phyloP scores from a whole-genome alignment of 2,329 filamentous ascomycete genomes.

The Ascochyta viciae-villosae region DNA sequence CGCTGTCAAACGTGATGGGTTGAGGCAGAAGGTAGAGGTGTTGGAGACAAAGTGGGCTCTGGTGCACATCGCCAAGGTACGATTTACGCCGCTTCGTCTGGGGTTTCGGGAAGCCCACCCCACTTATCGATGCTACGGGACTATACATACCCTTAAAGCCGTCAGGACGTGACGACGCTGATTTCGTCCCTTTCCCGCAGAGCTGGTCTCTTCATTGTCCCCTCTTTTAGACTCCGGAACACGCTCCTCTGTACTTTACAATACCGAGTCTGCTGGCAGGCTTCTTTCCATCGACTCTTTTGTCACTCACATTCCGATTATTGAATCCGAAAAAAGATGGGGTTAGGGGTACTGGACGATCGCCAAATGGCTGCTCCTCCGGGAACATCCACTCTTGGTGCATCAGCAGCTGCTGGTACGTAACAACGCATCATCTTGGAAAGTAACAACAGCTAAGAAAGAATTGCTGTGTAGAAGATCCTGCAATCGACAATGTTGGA shows the following conservation, averaged over 20 bases:
- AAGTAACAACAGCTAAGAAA: background rate
- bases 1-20: background rate
- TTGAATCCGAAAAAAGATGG: constrained; percentile 27
- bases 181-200: background rate
- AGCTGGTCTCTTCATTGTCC: background rate
- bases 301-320: background rate
- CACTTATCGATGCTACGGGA: background rate
- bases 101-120: constrained; percentile 7
- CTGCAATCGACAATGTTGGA: constrained; percentile 23
- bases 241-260: background rate
- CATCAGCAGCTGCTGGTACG: background rate
- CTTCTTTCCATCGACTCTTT: constrained; percentile 3
- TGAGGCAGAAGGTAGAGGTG: background rate
- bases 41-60: background rate
- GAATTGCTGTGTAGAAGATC: constrained; percentile 16
- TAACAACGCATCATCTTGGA: background rate
- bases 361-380: constrained; percentile 39
- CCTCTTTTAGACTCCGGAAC: background rate
- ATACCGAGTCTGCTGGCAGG: constrained; percentile 37
- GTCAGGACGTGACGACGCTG: background rate
- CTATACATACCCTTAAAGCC: background rate
- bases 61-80: background rate
- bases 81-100: constrained; percentile 1
- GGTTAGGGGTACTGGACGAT: constrained; percentile 42
- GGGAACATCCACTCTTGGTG: constrained; percentile 37